Base-by-base conservation (phyloP, 2,329 filamentous ascomycete species). In the Aspergillus sp. region DNA sequence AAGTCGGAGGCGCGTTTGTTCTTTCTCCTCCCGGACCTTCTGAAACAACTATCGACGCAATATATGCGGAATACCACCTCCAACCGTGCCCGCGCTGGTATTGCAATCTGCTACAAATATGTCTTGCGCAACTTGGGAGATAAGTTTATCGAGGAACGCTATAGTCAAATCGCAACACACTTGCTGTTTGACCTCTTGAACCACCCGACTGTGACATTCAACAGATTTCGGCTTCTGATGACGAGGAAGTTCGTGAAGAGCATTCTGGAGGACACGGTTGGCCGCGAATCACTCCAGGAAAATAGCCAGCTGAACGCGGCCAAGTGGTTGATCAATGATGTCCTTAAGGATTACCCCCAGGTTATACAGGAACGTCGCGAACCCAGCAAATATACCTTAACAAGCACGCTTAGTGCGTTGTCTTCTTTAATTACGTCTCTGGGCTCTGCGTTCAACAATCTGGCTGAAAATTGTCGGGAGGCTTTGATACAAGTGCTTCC, bases 261-360 rank as follows among this genome's bases (percentile, higher is more conserved):
- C 34, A 78, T 96, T 42, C 73, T 98, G 7, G 88, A 94, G 58
- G 85, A 90, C 48, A 81, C 93, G 5, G 78, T 97, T 52, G 88
- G 88, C 6, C 78, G 79, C 48, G 81, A 83, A 54, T 85, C 96
- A 56, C 75, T 98, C 2, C 89, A 89, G 8, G 91, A 98, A 66
- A 88, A 86, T 9, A 90, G 89, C 5, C 91, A 96, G 61, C 75
- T 91, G 49, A 82, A 85, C 56, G 89, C 88, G 29, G 87, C 88
- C 5, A 88, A 83, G 58, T 80, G 81, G 51, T 70, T 98, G 45
- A 81, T 96, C 60, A 95, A 94, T 63, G 83, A 88, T 48, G 77
- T 96, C 41, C 75, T 98, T 42, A 97, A 94, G 64, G 93, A 97
- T 63, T 97, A 95, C 56, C 91, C 93, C 0, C 88, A 94, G 64